Base-by-base conservation (phyloP, 1,284 basidiomycete genomes). In the Cryptococcus amylolentus region DNA sequence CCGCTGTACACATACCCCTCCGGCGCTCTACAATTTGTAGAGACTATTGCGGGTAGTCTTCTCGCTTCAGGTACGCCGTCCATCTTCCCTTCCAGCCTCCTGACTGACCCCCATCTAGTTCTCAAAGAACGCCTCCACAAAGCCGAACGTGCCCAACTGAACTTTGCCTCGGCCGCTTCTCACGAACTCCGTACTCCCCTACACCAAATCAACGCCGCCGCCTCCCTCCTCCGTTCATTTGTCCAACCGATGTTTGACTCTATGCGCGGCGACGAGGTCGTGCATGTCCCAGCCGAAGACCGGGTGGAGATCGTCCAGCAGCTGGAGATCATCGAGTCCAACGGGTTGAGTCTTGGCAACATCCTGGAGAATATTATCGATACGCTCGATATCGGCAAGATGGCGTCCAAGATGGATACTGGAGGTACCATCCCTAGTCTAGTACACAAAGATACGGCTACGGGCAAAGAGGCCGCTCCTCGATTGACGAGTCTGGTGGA, bases 101-200 rank as follows among this genome's bases (percentile, higher is more conserved):
- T 31, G 16, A 9, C 18, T 20, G 69, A 68, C 0, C 58, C n/a
- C 68, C 67, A 1, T 62, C 66, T 35, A 2, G 53, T 75, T 28
- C 68, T 70, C 23, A 62, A 76, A 20, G 57, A 65, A 10, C 69
- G 68, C 37, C 56, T 75, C 9, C 60, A 73, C 27, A 55, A 55
- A 16, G 60, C 74, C 20, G 75, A 76, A 49, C 60, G 72, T 46
- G 68, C 69, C 28, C 74, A 77, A 55, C 68, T 74, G 35, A 68
- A 69, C 1, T 77, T 75, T 52, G 68, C 66, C 12, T 73, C 73
- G 43, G 63, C 76, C 1, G 74, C 76, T 28, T 72, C 71, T 6
- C 75, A 77, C 58, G 74, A 77, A 53, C 62, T 77, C n/a, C 66
- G 75, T 2, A 77, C 75, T 2, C 75, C 75, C 0, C 54, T 76